Evolutionary conservation across 352 stramenopile species (phyloP).

Genomic region (Peronosclerospora sorghi): DNA sequence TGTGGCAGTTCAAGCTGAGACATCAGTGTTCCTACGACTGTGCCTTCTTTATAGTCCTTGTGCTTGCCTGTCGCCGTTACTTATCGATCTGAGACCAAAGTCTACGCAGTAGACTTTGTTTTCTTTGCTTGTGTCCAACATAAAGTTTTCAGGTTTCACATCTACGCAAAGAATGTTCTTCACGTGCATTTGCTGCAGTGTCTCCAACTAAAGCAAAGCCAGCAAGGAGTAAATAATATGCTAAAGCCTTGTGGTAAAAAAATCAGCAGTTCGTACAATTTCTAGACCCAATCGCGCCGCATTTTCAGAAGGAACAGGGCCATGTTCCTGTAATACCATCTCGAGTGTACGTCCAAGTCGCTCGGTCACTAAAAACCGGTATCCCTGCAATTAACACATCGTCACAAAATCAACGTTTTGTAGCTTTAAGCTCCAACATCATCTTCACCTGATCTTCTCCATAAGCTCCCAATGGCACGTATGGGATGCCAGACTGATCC

Average conservation of each 20-base stretch:
- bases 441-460: slow-evolving; percentile 61
- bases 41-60: slow-evolving; percentile 50
- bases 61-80: no score
- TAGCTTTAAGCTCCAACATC: background rate
- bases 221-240: slow-evolving; percentile 6
- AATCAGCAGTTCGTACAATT: no score
- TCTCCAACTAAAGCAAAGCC: slow-evolving; percentile 38
- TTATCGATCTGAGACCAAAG: slow-evolving; percentile 87
- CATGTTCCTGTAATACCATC: slow-evolving; percentile 44
- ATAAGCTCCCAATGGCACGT: slow-evolving; percentile 60
- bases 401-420: no score
- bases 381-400: slow-evolving; percentile 35
- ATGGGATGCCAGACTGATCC: slow-evolving; percentile 56
- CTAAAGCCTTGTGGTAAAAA: no score
- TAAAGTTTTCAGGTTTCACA: slow-evolving; percentile 94
- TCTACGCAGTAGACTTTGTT: slow-evolving; percentile 83
- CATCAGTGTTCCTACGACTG: slow-evolving; percentile 82
- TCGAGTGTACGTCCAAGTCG: slow-evolving; percentile 76
- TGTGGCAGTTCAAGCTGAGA: slow-evolving; percentile 86
- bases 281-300: slow-evolving; percentile 46
- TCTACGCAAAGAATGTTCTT: no score
- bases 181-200: slow-evolving; percentile 85
- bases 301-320: slow-evolving; percentile 40
- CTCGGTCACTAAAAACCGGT: slow-evolving; percentile 87
- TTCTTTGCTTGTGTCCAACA: slow-evolving; percentile 62